A percentile compares a stretch with the other conserved stretches of the same genome.
These are phyloP conservation scores for Arxiozyma telluris DNA, from an alignment of 1,139 yeast genomes.

Conservation along the genomic window DNA sequence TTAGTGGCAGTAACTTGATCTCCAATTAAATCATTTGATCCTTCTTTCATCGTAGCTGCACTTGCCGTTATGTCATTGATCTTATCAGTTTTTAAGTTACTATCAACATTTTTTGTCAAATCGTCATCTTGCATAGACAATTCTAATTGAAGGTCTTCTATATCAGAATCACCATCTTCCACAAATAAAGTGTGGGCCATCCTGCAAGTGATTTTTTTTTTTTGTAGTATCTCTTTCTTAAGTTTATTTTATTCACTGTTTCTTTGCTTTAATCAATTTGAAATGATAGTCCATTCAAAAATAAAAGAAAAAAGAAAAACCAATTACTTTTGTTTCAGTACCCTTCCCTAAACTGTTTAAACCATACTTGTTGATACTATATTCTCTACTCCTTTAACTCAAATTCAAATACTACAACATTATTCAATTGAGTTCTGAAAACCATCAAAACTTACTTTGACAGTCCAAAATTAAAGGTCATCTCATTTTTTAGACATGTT, in stretches of 20 bases:
- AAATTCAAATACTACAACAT: no score
- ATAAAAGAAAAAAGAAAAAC: no score
- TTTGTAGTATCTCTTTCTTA: background rate
- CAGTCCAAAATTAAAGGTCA: no score
- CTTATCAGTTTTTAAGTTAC: background rate
- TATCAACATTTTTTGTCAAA: no score
- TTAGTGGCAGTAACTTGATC: background rate
- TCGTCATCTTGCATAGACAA: conserved; percentile 16
- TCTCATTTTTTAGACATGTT: no score
- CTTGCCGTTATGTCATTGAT: background rate
- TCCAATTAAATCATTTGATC: background rate
- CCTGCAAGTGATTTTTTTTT: background rate
- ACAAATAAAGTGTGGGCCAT: conserved; percentile 25
- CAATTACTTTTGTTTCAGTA: background rate
- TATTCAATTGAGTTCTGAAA: no score
- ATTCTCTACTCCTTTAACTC: no score
- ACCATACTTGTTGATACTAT: no score
- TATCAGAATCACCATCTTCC: conserved; percentile 33
- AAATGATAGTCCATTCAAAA: background rate
- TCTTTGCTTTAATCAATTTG: background rate
- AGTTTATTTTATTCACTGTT: background rate
- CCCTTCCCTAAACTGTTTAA: no score
- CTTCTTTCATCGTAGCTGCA: background rate
- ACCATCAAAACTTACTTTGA: no score
- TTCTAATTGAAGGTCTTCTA: conserved; percentile 26